phyloP scores from a whole-genome alignment of 208 protist genomes.

The Leishmania braziliensis region DNA sequence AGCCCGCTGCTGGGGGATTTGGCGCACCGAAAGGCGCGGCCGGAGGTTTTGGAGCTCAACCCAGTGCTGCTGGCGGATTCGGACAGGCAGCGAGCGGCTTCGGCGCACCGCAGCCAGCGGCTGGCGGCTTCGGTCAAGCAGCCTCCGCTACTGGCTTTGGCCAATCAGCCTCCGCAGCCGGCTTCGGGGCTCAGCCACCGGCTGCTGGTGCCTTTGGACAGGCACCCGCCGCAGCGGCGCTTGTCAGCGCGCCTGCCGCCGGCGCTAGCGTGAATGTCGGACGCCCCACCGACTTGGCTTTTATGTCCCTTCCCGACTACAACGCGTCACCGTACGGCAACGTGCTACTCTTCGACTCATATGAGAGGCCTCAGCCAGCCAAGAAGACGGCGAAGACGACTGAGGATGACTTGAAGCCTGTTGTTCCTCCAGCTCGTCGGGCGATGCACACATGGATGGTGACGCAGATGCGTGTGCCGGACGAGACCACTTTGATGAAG shows the following conservation, averaged over 20 bases:
- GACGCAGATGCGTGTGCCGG: conserved; percentile 28
- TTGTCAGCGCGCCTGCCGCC: conserved; percentile 6
- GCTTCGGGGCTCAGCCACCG: conserved; percentile 8
- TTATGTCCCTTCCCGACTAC: conserved; percentile 82
- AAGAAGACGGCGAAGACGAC: conserved; percentile 24
- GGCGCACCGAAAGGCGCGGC: conserved; percentile 9
- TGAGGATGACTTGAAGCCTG: conserved; percentile 18
- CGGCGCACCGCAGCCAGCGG: conserved; percentile 7
- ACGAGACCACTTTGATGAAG: conserved; percentile 29
- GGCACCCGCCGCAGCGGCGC: conserved; percentile 6
- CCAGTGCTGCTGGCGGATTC: conserved; percentile 27
- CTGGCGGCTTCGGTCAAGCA: conserved; percentile 51
- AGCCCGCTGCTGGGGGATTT: conserved; percentile 33
- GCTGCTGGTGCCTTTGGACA: conserved; percentile 27
- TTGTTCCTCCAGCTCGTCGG: conserved; percentile 30
- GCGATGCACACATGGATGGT: conserved; percentile 34
- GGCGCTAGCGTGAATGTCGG: conserved; percentile 20
- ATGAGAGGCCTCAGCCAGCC: conserved; percentile 50
- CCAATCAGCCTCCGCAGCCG: conserved; percentile 24
- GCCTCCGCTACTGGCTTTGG: conserved; percentile 39
- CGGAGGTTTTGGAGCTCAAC: conserved; percentile 23
- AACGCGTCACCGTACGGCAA: conserved; percentile 77
- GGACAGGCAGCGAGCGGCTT: conserved; percentile 30
- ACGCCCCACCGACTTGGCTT: conserved; percentile 45
- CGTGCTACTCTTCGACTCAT: conserved; percentile 68